Evolutionary conservation across 768 basidiomycete genomes (phyloP), one percentile per base, ranked within the genome.

Genomic region (Termitomyces heimii): DNA sequence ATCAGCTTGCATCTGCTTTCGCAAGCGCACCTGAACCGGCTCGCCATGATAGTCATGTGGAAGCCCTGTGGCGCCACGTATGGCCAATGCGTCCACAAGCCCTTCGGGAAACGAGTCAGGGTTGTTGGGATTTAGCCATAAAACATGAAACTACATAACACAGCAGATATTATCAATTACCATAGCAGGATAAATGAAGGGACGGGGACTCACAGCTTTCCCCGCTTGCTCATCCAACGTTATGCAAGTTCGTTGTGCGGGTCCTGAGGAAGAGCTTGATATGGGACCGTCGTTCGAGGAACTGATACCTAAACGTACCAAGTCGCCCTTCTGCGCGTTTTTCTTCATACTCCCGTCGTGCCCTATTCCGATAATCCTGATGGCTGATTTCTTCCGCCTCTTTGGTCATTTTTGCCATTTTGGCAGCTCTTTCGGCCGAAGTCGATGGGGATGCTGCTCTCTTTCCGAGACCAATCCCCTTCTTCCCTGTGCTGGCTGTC

Each of bases 361-460:
- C 78, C 45, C 89, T 82, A 63, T 87, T 84, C 45, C 91, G 82
- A 69, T 85, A 94, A 55, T 76, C 79, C 39, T 76, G 75, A 46
- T 84, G 81, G 20, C 72, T 73, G 54, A 76, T 72, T 12, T 76
- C 74, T 61, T 89, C 85, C 10, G 80, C 84, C 77, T 86, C 83
- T 72, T 89, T 84, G 0, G 84, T 85, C 79, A 88, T 84, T 72
- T 89, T 86, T 0, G 84, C 86, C 78, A 89, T 85, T 72, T 92
- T 91, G 10, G 83, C 84, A 48, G 85, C 70, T 44, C 88, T 79
- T 56, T 87, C 86, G 9, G 82, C 73, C 13, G 82, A 73, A 35
- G 75, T 75, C 20, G 75, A 75, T 22, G 89, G 87, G 0, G 90
- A 89, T 29, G 77, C 75, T 3, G 85, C 71, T 13, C 91, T 86